Evolutionary conservation across 73 alveolate species (phyloP).

Genomic region (Paramecium primaurelia): DNA sequence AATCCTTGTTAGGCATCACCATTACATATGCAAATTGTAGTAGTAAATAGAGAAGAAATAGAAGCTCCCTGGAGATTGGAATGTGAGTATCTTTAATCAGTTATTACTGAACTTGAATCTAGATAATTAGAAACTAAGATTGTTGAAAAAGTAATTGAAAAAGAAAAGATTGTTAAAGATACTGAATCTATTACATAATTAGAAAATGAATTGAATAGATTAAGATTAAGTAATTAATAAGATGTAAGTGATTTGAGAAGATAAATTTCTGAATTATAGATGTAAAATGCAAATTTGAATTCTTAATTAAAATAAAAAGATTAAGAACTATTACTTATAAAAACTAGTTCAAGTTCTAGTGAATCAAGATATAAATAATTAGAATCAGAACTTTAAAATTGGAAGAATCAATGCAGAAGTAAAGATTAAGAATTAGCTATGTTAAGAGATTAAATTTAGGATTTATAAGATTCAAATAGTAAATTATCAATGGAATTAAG

Average conservation of each 20-base stretch:
- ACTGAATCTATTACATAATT: neutral
- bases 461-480: neutral
- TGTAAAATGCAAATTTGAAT: neutral
- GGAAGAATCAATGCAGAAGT: neutral
- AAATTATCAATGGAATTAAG: neutral
- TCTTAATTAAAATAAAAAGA: neutral
- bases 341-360: constrained; percentile 19
- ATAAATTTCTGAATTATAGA: neutral
- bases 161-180: neutral
- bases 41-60: constrained; percentile 20
- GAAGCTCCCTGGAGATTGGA: constrained; percentile 51
- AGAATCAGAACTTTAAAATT: neutral
- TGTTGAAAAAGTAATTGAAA: constrained; percentile 21
- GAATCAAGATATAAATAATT: neutral
- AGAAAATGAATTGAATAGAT: constrained; percentile 1
- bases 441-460: neutral
- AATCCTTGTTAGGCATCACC: constrained; percentile 41
- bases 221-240: neutral
- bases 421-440: neutral
- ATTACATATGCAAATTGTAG: neutral
- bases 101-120: constrained; percentile 22
- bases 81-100: constrained; percentile 36
- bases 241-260: neutral
- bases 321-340: neutral
- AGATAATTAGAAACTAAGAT: neutral